Evolutionary conservation across 805 yeast genomes (phyloP).

Genomic region (Wickerhamomyces queroliae): DNA sequence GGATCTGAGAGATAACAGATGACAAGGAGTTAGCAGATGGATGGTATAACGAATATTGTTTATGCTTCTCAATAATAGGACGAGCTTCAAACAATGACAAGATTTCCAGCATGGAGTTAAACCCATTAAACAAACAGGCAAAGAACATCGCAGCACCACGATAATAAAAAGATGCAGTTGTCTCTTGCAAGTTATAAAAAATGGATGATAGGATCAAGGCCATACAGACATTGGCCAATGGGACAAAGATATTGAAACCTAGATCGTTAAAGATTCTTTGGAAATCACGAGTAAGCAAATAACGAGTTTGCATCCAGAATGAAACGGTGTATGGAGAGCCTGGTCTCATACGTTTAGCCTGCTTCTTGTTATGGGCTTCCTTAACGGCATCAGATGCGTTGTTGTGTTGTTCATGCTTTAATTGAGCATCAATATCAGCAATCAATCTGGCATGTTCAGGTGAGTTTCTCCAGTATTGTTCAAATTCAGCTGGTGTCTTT

Average conservation of each 20-base stretch:
- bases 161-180: conserved; percentile 43
- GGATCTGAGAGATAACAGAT: conserved; percentile 53
- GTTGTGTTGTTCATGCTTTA: conserved; percentile 6
- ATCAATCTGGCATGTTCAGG: conserved; percentile 32
- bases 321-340: conserved; percentile 50
- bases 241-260: conserved; percentile 38
- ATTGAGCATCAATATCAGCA: conserved; percentile 34
- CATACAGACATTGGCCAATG: conserved; percentile 42
- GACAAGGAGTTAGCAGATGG: conserved; percentile 64
- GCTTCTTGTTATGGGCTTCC: conserved; percentile 46
- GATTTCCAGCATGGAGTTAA: conserved; percentile 56
- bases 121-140: conserved; percentile 57
- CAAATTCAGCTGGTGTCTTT: conserved; percentile 42
- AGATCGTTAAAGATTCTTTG: conserved; percentile 44
- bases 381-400: conserved; percentile 21
- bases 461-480: conserved; percentile 39
- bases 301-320: conserved; percentile 44
- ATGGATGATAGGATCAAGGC: conserved; percentile 52
- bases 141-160: conserved; percentile 66
- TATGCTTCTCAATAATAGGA: conserved; percentile 54
- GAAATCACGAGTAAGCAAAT: conserved; percentile 38
- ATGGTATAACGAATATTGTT: conserved; percentile 50
- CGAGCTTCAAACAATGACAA: conserved; percentile 51
- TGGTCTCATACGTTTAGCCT: conserved; percentile 40
- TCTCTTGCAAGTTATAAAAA: conserved; percentile 42